phyloP scores from a whole-genome alignment of 805 yeast species.

The Nakazawaea ishiwadae region DNA sequence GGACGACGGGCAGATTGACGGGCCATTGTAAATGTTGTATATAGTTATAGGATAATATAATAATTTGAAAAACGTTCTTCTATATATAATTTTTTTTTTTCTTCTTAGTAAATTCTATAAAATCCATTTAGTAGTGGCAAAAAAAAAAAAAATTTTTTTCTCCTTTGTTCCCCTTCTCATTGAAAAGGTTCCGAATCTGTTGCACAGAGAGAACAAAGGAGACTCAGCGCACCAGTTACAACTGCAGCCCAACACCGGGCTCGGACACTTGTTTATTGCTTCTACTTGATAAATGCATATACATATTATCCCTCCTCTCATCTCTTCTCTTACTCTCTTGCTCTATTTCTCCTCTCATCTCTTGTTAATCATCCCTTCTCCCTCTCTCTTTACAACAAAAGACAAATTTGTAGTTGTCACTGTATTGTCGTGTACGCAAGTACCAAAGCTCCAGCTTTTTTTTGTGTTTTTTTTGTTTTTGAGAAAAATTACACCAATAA shows the following conservation, averaged over 20 bases:
- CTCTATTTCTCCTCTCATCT: too few relatives aligned
- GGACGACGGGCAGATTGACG: constrained; percentile 35
- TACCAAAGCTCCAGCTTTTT: background rate
- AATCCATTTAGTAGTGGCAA: background rate
- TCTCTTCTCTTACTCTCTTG: too few relatives aligned
- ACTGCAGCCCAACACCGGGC: background rate
- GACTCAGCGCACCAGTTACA: too few relatives aligned
- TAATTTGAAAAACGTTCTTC: background rate
- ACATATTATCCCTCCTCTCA: too few relatives aligned
- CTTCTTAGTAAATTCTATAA: background rate
- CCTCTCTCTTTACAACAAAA: too few relatives aligned
- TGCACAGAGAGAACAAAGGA: too few relatives aligned
- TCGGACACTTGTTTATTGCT: too few relatives aligned
- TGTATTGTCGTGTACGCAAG: too few relatives aligned
- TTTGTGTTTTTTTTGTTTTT: background rate
- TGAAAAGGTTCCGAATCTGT: too few relatives aligned
- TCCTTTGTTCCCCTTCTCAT: background rate
- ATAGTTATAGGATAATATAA: background rate
- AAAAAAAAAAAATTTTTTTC: background rate
- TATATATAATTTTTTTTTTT: background rate
- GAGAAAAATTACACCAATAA: background rate
- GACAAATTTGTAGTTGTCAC: too few relatives aligned
- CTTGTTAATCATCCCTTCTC: too few relatives aligned
- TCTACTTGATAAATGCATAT: too few relatives aligned
- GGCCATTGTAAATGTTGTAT: constrained; percentile 20